Conservation (phyloP, 2,329 filamentous ascomycete genomes). For the Fulvia fulva region DNA sequence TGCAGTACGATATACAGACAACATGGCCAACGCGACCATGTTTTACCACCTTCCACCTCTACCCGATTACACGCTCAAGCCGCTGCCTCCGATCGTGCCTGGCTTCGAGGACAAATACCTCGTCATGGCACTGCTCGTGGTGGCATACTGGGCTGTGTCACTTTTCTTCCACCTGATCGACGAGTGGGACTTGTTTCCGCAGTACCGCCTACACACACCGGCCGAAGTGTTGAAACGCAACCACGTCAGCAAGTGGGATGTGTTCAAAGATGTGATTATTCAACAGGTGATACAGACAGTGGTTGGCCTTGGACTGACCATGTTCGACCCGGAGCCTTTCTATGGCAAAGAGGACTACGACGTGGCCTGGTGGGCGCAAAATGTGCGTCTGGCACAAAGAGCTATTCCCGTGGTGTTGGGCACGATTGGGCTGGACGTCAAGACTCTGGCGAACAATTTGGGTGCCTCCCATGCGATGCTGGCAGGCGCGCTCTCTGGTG, state of each 20-base stretch:
- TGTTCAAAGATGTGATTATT: slow-evolving; percentile 83
- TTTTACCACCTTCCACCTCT: slow-evolving; percentile 72
- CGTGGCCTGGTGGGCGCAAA: slow-evolving; percentile 82
- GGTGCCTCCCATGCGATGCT: slow-evolving; percentile 67
- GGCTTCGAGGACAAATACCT: slow-evolving; percentile 79
- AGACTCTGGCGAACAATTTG: slow-evolving; percentile 70
- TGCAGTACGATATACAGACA: neutral
- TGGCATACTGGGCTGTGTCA: slow-evolving; percentile 86
- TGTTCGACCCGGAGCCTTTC: slow-evolving; percentile 70
- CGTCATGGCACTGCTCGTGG: slow-evolving; percentile 68
- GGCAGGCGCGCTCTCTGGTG: slow-evolving; percentile 72
- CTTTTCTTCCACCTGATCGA: slow-evolving; percentile 85
- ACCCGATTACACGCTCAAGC: slow-evolving; percentile 70
- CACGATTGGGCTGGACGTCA: slow-evolving; percentile 70
- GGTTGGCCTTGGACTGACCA: slow-evolving; percentile 63
- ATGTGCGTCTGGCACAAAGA: slow-evolving; percentile 73
- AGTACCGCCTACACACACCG: slow-evolving; percentile 92
- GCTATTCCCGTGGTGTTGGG: slow-evolving; percentile 69
- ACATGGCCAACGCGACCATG: slow-evolving; percentile 42
- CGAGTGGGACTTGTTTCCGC: slow-evolving; percentile 75
- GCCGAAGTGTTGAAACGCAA: slow-evolving; percentile 86
- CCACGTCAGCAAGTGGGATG: slow-evolving; percentile 78
- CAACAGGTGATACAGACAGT: slow-evolving; percentile 87
- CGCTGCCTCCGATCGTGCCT: slow-evolving; percentile 67
- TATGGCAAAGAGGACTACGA: slow-evolving; percentile 79